Percentiles rank a stretch among this genome's conserved stretches.
Conservation (phyloP, 768 basidiomycete genomes). For the Strobilomyces confusus region DNA sequence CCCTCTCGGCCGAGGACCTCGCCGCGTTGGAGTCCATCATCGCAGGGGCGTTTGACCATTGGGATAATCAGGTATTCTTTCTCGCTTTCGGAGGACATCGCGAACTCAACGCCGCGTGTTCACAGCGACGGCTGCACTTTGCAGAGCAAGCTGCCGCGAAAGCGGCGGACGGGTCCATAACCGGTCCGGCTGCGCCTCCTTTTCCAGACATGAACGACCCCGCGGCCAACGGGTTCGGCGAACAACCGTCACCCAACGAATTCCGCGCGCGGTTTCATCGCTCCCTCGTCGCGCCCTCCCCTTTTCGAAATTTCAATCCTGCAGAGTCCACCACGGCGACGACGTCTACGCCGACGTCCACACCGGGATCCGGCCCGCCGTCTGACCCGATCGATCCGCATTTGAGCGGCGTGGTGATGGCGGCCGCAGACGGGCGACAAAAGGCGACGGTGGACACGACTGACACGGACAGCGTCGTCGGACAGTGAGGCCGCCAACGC, state of each 20-base stretch:
- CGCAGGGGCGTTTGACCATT: slow-evolving; percentile 82
- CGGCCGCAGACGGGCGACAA: slow-evolving; percentile 22
- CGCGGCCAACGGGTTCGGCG: slow-evolving; percentile 22
- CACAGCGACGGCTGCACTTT: slow-evolving; percentile 47
- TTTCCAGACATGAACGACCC: slow-evolving; percentile 35
- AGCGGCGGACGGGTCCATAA: slow-evolving; percentile 25
- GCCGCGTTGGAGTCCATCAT: slow-evolving; percentile 75
- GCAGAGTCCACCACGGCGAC: slow-evolving; percentile 29
- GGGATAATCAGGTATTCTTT: slow-evolving; percentile 69
- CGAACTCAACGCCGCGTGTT: neutral
- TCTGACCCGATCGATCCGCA: slow-evolving; percentile 34
- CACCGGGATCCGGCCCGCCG: slow-evolving; percentile 31
- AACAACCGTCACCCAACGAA: slow-evolving; percentile 41
- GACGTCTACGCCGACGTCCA: slow-evolving; percentile 33
- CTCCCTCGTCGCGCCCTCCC: slow-evolving; percentile 54
- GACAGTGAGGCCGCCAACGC: slow-evolving; percentile 4
- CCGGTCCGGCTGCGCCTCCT: slow-evolving; percentile 26
- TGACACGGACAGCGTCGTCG: slow-evolving; percentile 24
- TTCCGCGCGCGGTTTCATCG: slow-evolving; percentile 67
- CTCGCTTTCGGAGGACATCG: neutral
- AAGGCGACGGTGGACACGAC: slow-evolving; percentile 23
- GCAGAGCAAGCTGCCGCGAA: slow-evolving; percentile 36
- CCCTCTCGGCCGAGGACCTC: too few species aligned
- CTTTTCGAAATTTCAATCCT: slow-evolving; percentile 43
- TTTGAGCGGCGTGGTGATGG: slow-evolving; percentile 24